Evolutionary conservation across 73 alveolate species (phyloP), one percentile per base, ranked within the genome.

Genomic region (Urostyla sp.): DNA sequence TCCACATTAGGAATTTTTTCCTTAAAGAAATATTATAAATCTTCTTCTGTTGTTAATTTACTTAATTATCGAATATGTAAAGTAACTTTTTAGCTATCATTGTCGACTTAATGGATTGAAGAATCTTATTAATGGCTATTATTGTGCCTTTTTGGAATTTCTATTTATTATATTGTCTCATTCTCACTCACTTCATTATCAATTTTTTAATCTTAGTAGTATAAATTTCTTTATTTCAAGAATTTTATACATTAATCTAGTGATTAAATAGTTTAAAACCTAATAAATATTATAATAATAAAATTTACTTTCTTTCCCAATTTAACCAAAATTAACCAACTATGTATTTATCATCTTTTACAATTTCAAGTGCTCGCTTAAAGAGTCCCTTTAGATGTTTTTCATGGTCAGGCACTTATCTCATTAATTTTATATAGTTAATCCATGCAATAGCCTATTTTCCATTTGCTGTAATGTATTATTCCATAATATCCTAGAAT

Each of bases 271-370:
- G 59, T 55, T 1, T 61, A 35, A 57, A 75, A 75, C 28, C 85
- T 69, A 69, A 38, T 23, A 48, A 28, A 48, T 1, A 15, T 21
- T 28, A 28, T 27, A 58, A 34, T 26, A 5, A 6, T 10, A 2
- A 27, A 1, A 48, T 34, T 69, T 69, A 69, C 85, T 73, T 54
- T 38, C 57, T 75, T 53, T 75, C 87, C 87, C 87, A 75, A 40
- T 75, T 78, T 3, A 75, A 49, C 87, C 87, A 75, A 11, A 75
- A 57, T 13, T 75, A 76, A 23, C 52, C 78, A 3, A 75, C 18
- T n/a, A 20, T 11, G 23, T 13, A 51, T 45, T 75, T 75, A 37
- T 75, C 57, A 21, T 75, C 87, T 30, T 37, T 53, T 0, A 37
- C 53, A 43, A 50, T 3, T 32, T 75, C 26, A 11, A 75, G 15